These are phyloP conservation scores for Acacia confusa DNA, from an alignment of 306 rosid species.

Conservation along the genomic window DNA sequence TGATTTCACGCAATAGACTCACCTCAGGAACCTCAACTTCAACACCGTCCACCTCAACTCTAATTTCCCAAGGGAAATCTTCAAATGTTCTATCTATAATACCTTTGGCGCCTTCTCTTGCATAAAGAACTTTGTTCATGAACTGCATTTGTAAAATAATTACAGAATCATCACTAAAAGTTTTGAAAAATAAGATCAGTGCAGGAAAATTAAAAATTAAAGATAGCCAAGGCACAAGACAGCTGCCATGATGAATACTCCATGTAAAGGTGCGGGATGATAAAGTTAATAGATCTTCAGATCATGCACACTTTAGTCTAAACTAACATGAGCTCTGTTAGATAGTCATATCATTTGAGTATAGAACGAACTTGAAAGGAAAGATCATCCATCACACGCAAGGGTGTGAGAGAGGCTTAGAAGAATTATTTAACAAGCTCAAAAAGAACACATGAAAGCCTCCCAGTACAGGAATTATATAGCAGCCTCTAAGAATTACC, in stretches of 20 bases:
- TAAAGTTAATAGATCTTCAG: background rate
- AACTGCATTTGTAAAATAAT: slow-evolving; percentile 62
- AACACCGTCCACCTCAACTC: slow-evolving; percentile 93
- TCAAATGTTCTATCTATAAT: slow-evolving; percentile 96
- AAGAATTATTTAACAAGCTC: slow-evolving; percentile 6
- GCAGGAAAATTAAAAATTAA: slow-evolving; percentile 25
- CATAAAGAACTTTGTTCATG: slow-evolving; percentile 99
- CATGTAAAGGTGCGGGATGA: slow-evolving; percentile 11
- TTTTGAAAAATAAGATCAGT: slow-evolving; percentile 18
- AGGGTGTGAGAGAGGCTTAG: background rate
- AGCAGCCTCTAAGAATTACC: background rate
- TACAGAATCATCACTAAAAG: slow-evolving; percentile 28
- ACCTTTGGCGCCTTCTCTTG: slow-evolving; percentile 96
- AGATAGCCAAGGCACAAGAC: slow-evolving; percentile 22
- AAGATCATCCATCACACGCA: slow-evolving; percentile 1
- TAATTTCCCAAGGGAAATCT: slow-evolving; percentile 92
- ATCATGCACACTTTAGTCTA: slow-evolving; percentile 3
- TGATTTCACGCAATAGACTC: slow-evolving; percentile 31
- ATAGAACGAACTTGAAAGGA: slow-evolving; percentile 19
- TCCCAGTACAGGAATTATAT: background rate
- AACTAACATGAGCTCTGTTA: background rate
- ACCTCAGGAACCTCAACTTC: slow-evolving; percentile 99
- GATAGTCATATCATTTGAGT: background rate
- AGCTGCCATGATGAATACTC: slow-evolving; percentile 7
- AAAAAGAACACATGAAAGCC: slow-evolving; percentile 21